Percentiles rank a stretch among this genome's conserved stretches.
Conservation (phyloP, 2,329 filamentous ascomycete species). For the Phyllosticta citriasiana region DNA sequence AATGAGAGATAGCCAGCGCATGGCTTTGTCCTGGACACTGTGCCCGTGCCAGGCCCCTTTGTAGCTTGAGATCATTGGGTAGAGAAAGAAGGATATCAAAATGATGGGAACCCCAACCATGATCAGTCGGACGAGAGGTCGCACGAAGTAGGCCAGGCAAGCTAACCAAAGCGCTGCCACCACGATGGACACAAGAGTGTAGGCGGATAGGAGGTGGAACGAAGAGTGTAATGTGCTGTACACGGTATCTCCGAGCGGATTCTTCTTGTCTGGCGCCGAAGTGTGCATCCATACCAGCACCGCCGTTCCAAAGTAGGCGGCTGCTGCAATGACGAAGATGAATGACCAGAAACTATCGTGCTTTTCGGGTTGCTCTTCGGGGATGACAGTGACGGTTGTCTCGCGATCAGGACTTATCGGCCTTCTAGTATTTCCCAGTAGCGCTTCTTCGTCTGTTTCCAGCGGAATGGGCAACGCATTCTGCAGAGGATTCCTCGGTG, state of each 20-base stretch:
- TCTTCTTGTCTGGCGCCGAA: constrained; percentile 55
- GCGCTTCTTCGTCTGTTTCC: constrained; percentile 42
- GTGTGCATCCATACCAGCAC: constrained; percentile 88
- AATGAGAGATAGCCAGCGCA: constrained; percentile 77
- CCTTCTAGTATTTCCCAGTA: constrained; percentile 32
- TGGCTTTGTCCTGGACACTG: constrained; percentile 73
- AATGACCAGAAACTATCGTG: constrained; percentile 91
- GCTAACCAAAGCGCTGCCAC: constrained; percentile 89
- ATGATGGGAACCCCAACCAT: constrained; percentile 77
- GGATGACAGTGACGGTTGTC: constrained; percentile 46
- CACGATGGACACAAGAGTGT: constrained; percentile 81
- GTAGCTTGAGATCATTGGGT: constrained; percentile 84
- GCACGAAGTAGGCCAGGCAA: constrained; percentile 75
- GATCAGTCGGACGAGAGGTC: constrained; percentile 70
- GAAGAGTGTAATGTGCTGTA: constrained; percentile 82
- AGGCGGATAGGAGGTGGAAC: constrained; percentile 79
- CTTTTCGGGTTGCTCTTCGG: constrained; percentile 49
- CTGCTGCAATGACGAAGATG: constrained; percentile 75
- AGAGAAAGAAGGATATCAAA: constrained; percentile 80
- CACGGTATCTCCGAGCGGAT: constrained; percentile 80
- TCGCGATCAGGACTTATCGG: constrained; percentile 41
- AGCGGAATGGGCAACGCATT: constrained; percentile 32
- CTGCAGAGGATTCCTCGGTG: constrained; percentile 32
- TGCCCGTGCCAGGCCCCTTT: constrained; percentile 64
- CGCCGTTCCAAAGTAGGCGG: constrained; percentile 77